Conservation (phyloP, 2,329 filamentous ascomycete species). For the Neonectria sp. region DNA sequence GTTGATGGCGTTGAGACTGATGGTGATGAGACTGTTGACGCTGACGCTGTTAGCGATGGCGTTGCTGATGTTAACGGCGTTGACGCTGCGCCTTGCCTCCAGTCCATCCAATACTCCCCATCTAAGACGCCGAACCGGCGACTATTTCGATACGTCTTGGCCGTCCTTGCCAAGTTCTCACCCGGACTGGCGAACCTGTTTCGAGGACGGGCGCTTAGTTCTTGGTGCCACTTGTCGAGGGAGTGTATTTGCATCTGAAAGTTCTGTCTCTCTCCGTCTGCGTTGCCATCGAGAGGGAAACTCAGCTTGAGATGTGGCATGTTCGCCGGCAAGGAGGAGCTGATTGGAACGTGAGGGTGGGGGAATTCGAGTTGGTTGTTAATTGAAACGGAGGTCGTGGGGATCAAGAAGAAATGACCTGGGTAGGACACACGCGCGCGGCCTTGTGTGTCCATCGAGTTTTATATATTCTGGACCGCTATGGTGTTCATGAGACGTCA, state of each 20-base stretch:
- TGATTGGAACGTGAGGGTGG: neutral
- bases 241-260: slow-evolving; percentile 3
- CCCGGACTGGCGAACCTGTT: neutral
- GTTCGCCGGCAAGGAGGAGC: neutral
- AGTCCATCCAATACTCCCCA: neutral
- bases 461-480: neutral
- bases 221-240: neutral
- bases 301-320: slow-evolving; percentile 2
- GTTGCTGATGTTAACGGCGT: neutral
- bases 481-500: neutral
- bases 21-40: neutral
- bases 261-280: neutral
- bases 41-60: neutral
- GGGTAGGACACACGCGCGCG: neutral
- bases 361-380: neutral
- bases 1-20: neutral
- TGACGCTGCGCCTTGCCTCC: neutral
- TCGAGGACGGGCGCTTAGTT: neutral
- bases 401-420: neutral
- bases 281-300: slow-evolving; percentile 1
- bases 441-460: neutral
- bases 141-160: neutral
- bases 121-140: neutral
- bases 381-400: neutral
- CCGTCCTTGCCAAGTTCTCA: neutral